These are phyloP conservation scores for Rhizoclosmatium globosum DNA, from an alignment of 192 early-diverging fungal species.

Conservation along the genomic window DNA sequence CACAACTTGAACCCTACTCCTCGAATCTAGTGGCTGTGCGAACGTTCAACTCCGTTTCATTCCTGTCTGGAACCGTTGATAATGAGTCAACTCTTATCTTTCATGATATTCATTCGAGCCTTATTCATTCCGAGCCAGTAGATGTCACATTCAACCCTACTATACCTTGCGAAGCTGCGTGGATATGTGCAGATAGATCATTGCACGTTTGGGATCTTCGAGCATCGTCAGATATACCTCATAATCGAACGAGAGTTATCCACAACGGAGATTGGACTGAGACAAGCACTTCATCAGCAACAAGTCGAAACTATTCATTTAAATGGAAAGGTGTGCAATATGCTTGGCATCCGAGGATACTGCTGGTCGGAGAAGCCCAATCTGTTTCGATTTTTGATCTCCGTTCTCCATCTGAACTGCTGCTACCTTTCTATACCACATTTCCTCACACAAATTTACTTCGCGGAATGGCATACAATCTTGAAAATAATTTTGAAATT, in stretches of 20 bases:
- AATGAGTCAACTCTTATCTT: not conserved
- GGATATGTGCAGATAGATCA: constrained; percentile 23
- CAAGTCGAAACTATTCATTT: not conserved
- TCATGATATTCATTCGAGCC: constrained; percentile 19
- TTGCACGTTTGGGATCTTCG: constrained; percentile 27
- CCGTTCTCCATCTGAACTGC: constrained; percentile 12
- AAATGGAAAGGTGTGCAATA: constrained; percentile 34
- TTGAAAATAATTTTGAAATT: constrained; percentile 9
- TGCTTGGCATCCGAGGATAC: constrained; percentile 31
- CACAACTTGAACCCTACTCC: not conserved
- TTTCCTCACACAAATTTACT: not conserved
- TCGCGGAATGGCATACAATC: constrained; percentile 19
- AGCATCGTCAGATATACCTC: not conserved
- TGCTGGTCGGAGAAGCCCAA: constrained; percentile 17
- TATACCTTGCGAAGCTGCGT: constrained; percentile 26
- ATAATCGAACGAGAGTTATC: not conserved
- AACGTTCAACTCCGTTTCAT: constrained; percentile 2
- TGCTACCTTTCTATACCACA: constrained; percentile 13
- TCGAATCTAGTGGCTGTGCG: constrained; percentile 19
- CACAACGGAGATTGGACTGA: not conserved
- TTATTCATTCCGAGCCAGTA: not conserved
- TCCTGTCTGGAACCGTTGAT: not conserved
- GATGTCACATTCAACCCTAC: constrained; percentile 28
- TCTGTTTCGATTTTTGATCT: constrained; percentile 20
- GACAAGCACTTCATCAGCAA: not conserved